Percentiles rank a stretch among this genome's conserved stretches.
Evolutionary conservation across 768 basidiomycete genomes (phyloP).

Genomic region (Coprinopsis strossmayeri): DNA sequence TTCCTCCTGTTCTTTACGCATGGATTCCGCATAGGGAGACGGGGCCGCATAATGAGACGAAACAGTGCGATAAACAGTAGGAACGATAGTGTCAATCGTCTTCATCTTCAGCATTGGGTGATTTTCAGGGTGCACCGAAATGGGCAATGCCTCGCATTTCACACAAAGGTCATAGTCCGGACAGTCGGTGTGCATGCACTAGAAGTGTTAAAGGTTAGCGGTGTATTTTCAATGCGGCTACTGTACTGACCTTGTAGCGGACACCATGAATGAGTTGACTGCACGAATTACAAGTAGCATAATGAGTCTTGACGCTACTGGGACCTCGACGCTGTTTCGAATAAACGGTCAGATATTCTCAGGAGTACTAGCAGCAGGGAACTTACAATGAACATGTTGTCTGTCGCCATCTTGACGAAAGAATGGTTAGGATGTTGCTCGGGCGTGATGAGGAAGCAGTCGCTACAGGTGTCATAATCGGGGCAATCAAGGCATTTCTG

Average conservation of each 20-base stretch:
- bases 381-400: constrained; percentile 53
- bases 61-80: constrained; percentile 25
- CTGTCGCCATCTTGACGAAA: constrained; percentile 56
- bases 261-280: constrained; percentile 45
- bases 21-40: not conserved
- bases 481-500: constrained; percentile 79
- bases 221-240: not conserved
- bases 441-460: constrained; percentile 65
- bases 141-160: constrained; percentile 74
- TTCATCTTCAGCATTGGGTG: constrained; percentile 78
- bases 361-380: not conserved
- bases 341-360: not conserved
- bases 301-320: constrained; percentile 28
- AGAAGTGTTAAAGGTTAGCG: constrained; percentile 2
- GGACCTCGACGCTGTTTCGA: constrained; percentile 19
- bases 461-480: constrained; percentile 74
- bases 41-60: constrained; percentile 14
- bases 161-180: constrained; percentile 79
- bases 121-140: constrained; percentile 60
- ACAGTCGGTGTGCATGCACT: constrained; percentile 80
- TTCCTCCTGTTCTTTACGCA: not conserved
- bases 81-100: constrained; percentile 36
- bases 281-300: constrained; percentile 61
- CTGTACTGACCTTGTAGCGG: constrained; percentile 60
- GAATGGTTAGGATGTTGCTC: constrained; percentile 75